These are phyloP conservation scores for Lasiodiplodia theobromae DNA, from an alignment of 2,329 filamentous ascomycete species.

Conservation along the genomic window DNA sequence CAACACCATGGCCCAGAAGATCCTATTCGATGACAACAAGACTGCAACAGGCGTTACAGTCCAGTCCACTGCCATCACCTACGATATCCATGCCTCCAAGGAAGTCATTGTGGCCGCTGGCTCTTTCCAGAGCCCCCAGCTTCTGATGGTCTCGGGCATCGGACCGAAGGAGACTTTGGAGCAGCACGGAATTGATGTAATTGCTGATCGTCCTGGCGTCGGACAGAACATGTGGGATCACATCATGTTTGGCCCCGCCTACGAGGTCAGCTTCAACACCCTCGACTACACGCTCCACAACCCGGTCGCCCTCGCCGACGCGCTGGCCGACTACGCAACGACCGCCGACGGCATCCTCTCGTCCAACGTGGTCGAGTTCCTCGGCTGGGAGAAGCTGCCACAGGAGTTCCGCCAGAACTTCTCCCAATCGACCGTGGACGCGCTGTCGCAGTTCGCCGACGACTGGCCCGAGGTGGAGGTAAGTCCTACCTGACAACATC, in stretches of 20 bases:
- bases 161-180: constrained; percentile 40
- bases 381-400: constrained; percentile 33
- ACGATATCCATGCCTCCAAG: constrained; percentile 41
- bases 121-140: constrained; percentile 50
- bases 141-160: constrained; percentile 50
- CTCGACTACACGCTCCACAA: constrained; percentile 35
- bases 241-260: constrained; percentile 36
- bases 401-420: constrained; percentile 17
- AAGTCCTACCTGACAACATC: not conserved
- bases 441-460: constrained; percentile 17
- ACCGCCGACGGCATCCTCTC: constrained; percentile 34
- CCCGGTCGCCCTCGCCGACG: constrained; percentile 33
- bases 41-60: constrained; percentile 37
- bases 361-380: constrained; percentile 34
- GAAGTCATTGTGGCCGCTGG: constrained; percentile 56
- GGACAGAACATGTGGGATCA: constrained; percentile 43
- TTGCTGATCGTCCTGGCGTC: constrained; percentile 36
- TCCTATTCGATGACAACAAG: constrained; percentile 43
- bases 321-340: constrained; percentile 32
- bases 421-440: constrained; percentile 25
- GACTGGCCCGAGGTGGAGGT: constrained; percentile 37
- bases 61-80: constrained; percentile 29
- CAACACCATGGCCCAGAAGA: constrained; percentile 42
- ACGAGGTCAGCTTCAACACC: constrained; percentile 35
- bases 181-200: constrained; percentile 35